Base-by-base conservation (phyloP, 2,329 filamentous ascomycete genomes). In the Nannizziopsis arthrosporioides region DNA sequence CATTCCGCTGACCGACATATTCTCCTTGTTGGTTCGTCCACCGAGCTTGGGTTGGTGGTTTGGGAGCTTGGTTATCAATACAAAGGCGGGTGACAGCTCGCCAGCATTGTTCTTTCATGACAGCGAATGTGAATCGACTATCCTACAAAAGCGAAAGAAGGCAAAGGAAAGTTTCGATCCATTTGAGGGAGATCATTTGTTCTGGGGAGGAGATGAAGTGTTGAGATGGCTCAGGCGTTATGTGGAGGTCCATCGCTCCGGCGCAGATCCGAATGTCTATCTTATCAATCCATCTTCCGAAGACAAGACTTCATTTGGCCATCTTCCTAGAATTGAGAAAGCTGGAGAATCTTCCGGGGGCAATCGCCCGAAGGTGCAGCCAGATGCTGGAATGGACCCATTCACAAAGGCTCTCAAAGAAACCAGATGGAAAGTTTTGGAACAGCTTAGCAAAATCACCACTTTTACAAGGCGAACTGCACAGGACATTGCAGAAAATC, bases 1-100 rank as follows among this genome's bases (percentile, higher is more conserved):
- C 1, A 77, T 98, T 5, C 92, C 92, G 1, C 77, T 96, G 27
- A 86, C 80, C 55, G 85, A 90, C 54, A 82, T 98, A 52, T 98
- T 93, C 67, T 94, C 86, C 22, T 74, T 98, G 4, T 74, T 94
- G 6, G 82, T 98, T 35, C 80, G 92, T 1, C 90, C 90, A 2
- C 93, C 92, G 4, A 95, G 87, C 63, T 69, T 94, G 6, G 93
- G 92, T 12, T 98, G 92, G 93, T 98, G 92, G 92, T 95, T 93
- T 63, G 92, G 92, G 31, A 94, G 88, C 54, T 69, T 98, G 22
- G 83, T 98, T 49, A 86, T 98, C 69, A 98, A 98, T 63, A 87
- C 85, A 1, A 75, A 85, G 10, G 81, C 84, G 0, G 93, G 93
- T 2, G 89, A 96, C 62, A 92, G 85, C 62, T 94, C 96, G 56